Evolutionary conservation across 2,329 filamentous ascomycete genomes (phyloP), one percentile per base, ranked within the genome.

Genomic region (Penicillium sp.): DNA sequence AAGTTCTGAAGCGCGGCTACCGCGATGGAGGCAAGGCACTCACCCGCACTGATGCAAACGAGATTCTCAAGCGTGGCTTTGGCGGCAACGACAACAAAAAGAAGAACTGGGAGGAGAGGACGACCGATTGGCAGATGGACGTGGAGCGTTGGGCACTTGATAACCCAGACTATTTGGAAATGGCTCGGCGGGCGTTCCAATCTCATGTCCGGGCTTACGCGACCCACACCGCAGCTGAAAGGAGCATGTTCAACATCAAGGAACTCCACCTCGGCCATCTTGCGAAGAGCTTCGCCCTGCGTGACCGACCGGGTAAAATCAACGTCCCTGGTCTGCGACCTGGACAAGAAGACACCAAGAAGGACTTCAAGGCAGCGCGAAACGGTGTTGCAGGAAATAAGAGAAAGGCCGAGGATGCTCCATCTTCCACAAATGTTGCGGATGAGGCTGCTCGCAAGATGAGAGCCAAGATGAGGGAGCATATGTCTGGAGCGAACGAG

Each of bases 141-240:
- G 68, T 83, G 21, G 83, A 87, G 65, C 75, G 82, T 19, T 85
- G 82, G 81, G 75, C 79, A 1, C 67, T 83, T 8, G 77, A 81
- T 32, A 79, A 84, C 48, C 73, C 80, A 0, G 81, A 81, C 48
- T 80, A 86, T 34, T 79, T 95, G 4, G 88, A 95, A 61, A 79
- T 89, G 61, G 91, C 87, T 0, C 81, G 88, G 19, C 82, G 87
- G 58, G 93, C 85, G 0, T 98, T 87, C 73, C 88, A 94, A 64
- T 93, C 87, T 44, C 90, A 97, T 63, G 84, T 98, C 48, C 80
- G 93, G 48, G 93, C 93, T 1, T 98, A 98, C 67, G 89, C 93
- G 2, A 98, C 93, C 0, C 93, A 98, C 69, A 81, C 91, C 26
- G 84, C 87, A 28, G 83, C 84, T 38, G 93, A 98, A 72, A 79